phyloP scores from a whole-genome alignment of 495 filamentous ascomycete species.

The Podospora pseudoanserina region DNA sequence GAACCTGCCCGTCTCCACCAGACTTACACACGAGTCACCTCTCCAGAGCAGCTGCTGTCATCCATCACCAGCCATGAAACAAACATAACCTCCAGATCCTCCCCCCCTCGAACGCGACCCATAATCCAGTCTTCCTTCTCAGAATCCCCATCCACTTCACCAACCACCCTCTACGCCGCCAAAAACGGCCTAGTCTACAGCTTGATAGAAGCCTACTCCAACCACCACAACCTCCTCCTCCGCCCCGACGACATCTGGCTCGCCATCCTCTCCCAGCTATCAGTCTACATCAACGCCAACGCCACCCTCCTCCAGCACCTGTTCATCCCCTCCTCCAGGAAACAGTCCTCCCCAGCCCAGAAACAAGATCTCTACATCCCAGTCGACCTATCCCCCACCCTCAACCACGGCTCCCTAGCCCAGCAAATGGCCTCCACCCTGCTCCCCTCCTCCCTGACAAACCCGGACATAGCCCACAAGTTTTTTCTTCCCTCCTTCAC shows the following conservation, averaged over 20 bases:
- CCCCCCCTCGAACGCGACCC: not conserved
- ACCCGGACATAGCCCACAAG: slow-evolving; percentile 25
- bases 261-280: slow-evolving; percentile 54
- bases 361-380: slow-evolving; percentile 20
- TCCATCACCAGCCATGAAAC: slow-evolving; percentile 23
- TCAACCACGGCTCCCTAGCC: slow-evolving; percentile 40
- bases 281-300: slow-evolving; percentile 48
- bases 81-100: not conserved
- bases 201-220: slow-evolving; percentile 49
- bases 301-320: slow-evolving; percentile 41
- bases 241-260: slow-evolving; percentile 64
- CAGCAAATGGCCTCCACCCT: slow-evolving; percentile 39
- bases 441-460: slow-evolving; percentile 46
- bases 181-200: slow-evolving; percentile 53
- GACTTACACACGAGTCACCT: slow-evolving; percentile 20
- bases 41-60: slow-evolving; percentile 22
- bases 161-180: slow-evolving; percentile 31
- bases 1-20: slow-evolving; percentile 11
- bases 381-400: slow-evolving; percentile 28
- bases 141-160: slow-evolving; percentile 18
- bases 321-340: slow-evolving; percentile 35
- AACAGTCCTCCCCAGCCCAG: slow-evolving; percentile 35
- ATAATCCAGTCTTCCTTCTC: slow-evolving; percentile 34
- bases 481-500: slow-evolving; percentile 35
- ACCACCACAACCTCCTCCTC: slow-evolving; percentile 53